Evolutionary conservation across 192 early-diverging fungal genomes (phyloP), one percentile per base, ranked within the genome.

Genomic region (Gryganskiella cystojenkinii): DNA sequence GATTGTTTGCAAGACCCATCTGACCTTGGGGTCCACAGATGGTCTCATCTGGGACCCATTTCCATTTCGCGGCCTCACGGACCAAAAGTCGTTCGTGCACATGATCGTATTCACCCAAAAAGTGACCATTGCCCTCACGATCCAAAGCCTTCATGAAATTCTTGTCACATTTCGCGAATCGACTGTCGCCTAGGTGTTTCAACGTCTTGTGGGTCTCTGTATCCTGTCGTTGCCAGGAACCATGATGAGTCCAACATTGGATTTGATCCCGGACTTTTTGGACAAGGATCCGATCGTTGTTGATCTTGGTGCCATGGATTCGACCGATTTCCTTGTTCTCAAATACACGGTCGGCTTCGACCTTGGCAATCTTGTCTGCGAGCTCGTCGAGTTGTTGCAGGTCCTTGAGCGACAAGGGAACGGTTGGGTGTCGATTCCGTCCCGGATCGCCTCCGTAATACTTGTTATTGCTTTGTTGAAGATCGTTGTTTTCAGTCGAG

Each of bases 141-240:
- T 78, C 74, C 34, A 78, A 47, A 2, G 66, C 66, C 61, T 78
- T 78, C 14, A 69, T 64, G 28, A 78, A 78, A 0, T 47, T 64
- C 56, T 60, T 78, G 61, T 78, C 74, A 25, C 74, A 78, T 35
- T 78, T 78, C 6, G 74, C 40, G 25, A 78, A 78, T 22, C 61
- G 44, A n/a, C 61, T 58, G 49, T 78, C 74, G 40, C 74, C 74
- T 3, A 63, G 0, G 37, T 78, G 74, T 30, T 61, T 68, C 20
- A 69, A 55, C 3, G 61, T 35, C 37, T 40, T 40, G 7, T 44
- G 20, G 8, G 58, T 64, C 24, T 64, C 67, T 27, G 56, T 25
- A 43, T 69, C 55, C 49, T 69, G 66, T 43, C 74, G 61, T 14
- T 53, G 45, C 74, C 74, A 78, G 3, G 51, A 55, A 4, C 74